These are phyloP conservation scores for Vaccinium corymbosum DNA, from an alignment of 148 eudicot species.

Conservation along the genomic window DNA sequence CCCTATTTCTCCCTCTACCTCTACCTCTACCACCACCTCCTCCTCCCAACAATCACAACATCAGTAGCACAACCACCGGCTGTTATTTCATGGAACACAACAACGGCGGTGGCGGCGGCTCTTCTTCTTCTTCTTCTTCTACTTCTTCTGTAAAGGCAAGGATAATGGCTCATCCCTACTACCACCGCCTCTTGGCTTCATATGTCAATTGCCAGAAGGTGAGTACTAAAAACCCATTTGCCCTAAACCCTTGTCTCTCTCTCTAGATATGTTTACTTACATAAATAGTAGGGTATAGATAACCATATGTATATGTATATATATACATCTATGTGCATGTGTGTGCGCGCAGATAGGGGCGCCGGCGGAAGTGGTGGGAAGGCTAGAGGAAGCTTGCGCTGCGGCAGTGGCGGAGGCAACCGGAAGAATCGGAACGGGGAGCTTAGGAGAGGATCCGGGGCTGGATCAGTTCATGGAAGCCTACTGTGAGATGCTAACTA, in stretches of 20 bases:
- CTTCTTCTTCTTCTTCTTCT: conserved; percentile 11
- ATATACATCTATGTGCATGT: background rate
- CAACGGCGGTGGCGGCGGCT: conserved; percentile 16
- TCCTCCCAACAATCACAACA: conserved; percentile 14
- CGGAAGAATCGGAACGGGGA: conserved; percentile 21
- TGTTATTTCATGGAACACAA: conserved; percentile 30
- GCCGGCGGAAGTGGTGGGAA: conserved; percentile 87
- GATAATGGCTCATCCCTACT: conserved; percentile 92
- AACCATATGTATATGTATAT: too few species aligned
- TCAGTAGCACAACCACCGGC: conserved; percentile 17
- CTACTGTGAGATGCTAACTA: conserved; percentile 87
- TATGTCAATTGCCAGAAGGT: conserved; percentile 85
- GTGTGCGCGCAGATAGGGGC: conserved; percentile 72
- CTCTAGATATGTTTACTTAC: background rate
- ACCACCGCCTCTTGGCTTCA: conserved; percentile 77
- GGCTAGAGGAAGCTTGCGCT: conserved; percentile 69
- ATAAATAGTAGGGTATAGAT: too few species aligned
- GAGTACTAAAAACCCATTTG: background rate
- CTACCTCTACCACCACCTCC: conserved; percentile 25
- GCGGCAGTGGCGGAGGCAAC: conserved; percentile 26
- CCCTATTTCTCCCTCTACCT: conserved; percentile 27
- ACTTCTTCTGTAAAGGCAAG: conserved; percentile 50
- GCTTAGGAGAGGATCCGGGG: conserved; percentile 76
- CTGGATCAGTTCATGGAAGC: conserved; percentile 99
- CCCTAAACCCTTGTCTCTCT: background rate